phyloP scores from a whole-genome alignment of 768 basidiomycete species.

The Pilatotrama ljubarskyi region DNA sequence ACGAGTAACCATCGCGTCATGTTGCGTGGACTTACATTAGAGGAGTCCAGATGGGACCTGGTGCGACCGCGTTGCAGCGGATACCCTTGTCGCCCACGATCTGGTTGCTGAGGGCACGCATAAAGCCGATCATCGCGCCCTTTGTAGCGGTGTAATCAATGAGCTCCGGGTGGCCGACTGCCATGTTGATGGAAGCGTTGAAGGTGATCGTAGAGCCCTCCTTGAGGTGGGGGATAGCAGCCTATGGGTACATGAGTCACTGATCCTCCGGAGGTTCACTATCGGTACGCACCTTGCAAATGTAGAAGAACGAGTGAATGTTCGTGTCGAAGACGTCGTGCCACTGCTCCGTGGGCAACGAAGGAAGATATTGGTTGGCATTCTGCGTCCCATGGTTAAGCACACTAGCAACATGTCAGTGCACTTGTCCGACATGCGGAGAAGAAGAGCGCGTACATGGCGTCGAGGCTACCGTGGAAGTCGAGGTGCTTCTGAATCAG shows the following conservation, averaged over 20 bases:
- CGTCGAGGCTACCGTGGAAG: slow-evolving; percentile 39
- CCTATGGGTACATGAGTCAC: slow-evolving; percentile 13
- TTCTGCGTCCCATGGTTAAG: slow-evolving; percentile 48
- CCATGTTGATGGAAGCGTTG: slow-evolving; percentile 46
- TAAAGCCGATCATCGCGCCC: slow-evolving; percentile 51
- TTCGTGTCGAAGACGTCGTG: slow-evolving; percentile 40
- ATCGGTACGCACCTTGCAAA: slow-evolving; percentile 36
- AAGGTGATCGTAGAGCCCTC: slow-evolving; percentile 44
- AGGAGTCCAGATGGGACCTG: slow-evolving; percentile 52
- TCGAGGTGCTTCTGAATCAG: slow-evolving; percentile 42
- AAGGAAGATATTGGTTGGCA: slow-evolving; percentile 37
- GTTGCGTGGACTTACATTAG: slow-evolving; percentile 32
- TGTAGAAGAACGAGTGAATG: slow-evolving; percentile 48
- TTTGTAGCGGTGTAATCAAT: slow-evolving; percentile 58
- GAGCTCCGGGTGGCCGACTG: slow-evolving; percentile 46
- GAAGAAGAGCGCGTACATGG: slow-evolving; percentile 34
- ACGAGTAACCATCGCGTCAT: neutral
- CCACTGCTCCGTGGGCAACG: slow-evolving; percentile 45
- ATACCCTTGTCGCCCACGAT: slow-evolving; percentile 50
- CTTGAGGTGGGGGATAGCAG: slow-evolving; percentile 45
- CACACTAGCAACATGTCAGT: slow-evolving; percentile 28
- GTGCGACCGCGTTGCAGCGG: slow-evolving; percentile 40
- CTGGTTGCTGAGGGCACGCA: slow-evolving; percentile 50
- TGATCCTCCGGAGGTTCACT: neutral
- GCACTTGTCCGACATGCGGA: too few relatives aligned